Conservation (phyloP, 192 early-diverging fungal species). For the Coemansia sp. region DNA sequence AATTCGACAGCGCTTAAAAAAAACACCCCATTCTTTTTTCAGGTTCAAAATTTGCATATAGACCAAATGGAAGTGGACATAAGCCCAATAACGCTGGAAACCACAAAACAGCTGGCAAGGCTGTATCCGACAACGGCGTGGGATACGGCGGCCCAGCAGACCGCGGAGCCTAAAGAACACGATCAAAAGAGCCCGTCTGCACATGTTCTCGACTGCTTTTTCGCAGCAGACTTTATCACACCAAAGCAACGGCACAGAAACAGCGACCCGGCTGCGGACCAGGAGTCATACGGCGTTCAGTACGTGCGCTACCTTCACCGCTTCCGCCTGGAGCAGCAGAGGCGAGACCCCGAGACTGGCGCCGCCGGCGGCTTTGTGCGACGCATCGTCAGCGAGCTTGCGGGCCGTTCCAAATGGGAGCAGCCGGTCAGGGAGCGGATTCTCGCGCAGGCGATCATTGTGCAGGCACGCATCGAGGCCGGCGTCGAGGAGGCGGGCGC, state of each 20-base stretch:
- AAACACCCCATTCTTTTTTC: background rate
- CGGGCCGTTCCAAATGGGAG: slow-evolving; percentile 13
- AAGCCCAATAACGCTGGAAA: slow-evolving; percentile 44
- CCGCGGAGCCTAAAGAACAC: background rate
- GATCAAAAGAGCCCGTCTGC: background rate
- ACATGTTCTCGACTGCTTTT: slow-evolving; percentile 38
- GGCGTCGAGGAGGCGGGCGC: background rate
- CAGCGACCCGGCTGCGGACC: slow-evolving; percentile 9
- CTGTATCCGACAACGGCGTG: slow-evolving; percentile 20
- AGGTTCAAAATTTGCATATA: background rate
- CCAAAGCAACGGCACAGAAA: slow-evolving; percentile 8
- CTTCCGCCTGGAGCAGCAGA: slow-evolving; percentile 16
- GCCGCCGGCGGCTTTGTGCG: background rate
- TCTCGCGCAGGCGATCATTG: slow-evolving; percentile 33
- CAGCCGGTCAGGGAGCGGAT: slow-evolving; percentile 21
- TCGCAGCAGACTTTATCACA: slow-evolving; percentile 53
- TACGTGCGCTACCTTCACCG: slow-evolving; percentile 38
- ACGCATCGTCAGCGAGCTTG: slow-evolving; percentile 1
- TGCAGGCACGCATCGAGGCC: slow-evolving; percentile 29
- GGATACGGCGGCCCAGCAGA: background rate
- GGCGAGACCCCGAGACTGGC: background rate
- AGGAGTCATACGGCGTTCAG: slow-evolving; percentile 42
- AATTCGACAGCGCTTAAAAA: background rate
- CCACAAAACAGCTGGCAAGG: slow-evolving; percentile 34
- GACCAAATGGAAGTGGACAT: slow-evolving; percentile 46